A percentile compares a stretch with the other conserved stretches of the same genome.
phyloP scores from a whole-genome alignment of 208 protist genomes.

The Acanthamoeba lenticulata region DNA sequence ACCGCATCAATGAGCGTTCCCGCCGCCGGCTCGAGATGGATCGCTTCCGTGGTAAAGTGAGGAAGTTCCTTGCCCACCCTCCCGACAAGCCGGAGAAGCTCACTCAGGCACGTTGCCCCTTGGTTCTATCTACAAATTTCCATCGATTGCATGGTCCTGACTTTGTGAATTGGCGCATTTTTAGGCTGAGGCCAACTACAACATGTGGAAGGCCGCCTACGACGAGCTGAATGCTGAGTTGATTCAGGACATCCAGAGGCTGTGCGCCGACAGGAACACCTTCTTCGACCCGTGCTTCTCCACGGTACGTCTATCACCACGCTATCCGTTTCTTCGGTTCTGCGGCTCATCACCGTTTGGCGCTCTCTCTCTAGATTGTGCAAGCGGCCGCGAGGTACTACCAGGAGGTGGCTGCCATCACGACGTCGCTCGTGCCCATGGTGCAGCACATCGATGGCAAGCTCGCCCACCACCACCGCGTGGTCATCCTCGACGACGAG shows the following conservation, averaged over 20 bases:
- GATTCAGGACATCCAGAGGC: not conserved
- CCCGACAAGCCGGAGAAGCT: constrained; percentile 47
- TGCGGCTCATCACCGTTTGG: not conserved
- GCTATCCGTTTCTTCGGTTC: not conserved
- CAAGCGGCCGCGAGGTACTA: constrained; percentile 38
- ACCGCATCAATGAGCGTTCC: not conserved
- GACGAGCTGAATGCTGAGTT: constrained; percentile 59
- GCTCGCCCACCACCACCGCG: not conserved
- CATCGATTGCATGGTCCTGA: not conserved
- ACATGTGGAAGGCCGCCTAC: constrained; percentile 24
- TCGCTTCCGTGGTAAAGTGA: not conserved
- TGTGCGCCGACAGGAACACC: not conserved
- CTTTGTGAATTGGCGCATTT: not conserved
- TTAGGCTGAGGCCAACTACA: constrained; percentile 56
- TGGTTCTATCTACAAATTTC: not conserved
- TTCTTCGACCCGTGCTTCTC: constrained; percentile 58
- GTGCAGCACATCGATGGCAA: constrained; percentile 11
- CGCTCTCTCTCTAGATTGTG: not conserved
- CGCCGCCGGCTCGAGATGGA: not conserved
- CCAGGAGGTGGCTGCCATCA: not conserved
- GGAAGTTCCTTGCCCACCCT: not conserved
- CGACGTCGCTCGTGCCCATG: not conserved
- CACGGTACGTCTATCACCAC: not conserved
- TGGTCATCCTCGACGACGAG: not conserved
- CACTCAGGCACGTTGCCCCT: not conserved